Percentiles rank a stretch among this genome's conserved stretches.
Conservation (phyloP, 495 filamentous ascomycete species). For the Aspergillus diversus region DNA sequence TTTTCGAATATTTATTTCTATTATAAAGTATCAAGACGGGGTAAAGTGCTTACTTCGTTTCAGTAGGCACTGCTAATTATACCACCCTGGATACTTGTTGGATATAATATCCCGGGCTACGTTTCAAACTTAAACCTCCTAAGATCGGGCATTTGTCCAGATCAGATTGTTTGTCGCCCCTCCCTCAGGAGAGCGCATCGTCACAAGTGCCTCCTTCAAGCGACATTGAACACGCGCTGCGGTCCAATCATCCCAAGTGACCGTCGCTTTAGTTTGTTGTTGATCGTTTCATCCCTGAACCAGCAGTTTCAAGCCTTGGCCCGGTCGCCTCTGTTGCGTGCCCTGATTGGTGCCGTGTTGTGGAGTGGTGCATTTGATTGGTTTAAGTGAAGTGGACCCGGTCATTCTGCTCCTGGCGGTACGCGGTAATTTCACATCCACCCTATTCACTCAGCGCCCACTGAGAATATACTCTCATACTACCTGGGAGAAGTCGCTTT, state of each 20-base stretch:
- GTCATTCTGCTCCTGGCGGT: constrained; percentile 17
- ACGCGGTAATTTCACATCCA: constrained; percentile 12
- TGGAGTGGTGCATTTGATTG: constrained; percentile 13
- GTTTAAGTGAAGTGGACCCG: constrained; percentile 1
- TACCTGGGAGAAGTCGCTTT: no score
- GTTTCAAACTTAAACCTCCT: no score
- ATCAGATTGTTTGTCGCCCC: no score
- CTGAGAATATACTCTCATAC: no score
- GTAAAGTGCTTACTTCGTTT: no score
- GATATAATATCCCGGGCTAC: no score
- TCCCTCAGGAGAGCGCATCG: background rate
- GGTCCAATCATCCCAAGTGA: constrained; percentile 17
- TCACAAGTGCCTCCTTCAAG: background rate
- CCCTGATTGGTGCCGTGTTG: constrained; percentile 32
- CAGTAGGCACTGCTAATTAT: no score
- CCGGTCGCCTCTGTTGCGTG: constrained; percentile 7
- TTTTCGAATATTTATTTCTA: no score
- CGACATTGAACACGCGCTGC: background rate
- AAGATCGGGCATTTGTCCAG: no score
- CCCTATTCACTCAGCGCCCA: background rate
- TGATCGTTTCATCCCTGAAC: constrained; percentile 39
- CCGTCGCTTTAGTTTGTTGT: constrained; percentile 17
- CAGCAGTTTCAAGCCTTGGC: constrained; percentile 38
- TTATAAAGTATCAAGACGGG: no score
- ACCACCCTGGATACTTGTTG: no score